Conservation (phyloP, 441 rosid species). For the Monsonia emarginata region DNA sequence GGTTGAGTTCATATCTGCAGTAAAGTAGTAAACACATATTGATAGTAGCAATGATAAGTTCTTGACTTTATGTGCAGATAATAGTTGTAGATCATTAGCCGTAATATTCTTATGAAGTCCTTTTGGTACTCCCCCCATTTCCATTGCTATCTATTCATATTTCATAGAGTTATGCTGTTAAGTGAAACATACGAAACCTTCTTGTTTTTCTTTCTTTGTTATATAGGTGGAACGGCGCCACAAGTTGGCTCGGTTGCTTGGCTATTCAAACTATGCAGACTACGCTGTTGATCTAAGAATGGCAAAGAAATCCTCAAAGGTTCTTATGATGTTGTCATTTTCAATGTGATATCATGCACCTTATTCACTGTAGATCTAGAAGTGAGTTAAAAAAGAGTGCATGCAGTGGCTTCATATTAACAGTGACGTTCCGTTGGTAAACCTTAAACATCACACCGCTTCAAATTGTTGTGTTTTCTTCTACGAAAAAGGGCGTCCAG, state of each 20-base stretch:
- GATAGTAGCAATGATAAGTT: constrained; percentile 5
- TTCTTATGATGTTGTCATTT: constrained; percentile 23
- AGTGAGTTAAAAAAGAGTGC: constrained; percentile 1
- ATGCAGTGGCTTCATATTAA: neutral
- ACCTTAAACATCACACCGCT: neutral
- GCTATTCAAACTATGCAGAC: constrained; percentile 76
- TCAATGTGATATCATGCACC: neutral
- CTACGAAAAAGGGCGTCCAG: neutral
- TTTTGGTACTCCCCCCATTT: neutral
- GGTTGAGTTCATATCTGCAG: neutral
- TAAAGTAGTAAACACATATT: neutral
- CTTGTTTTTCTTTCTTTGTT: constrained; percentile 15
- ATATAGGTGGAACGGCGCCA: constrained; percentile 73
- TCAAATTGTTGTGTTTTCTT: neutral
- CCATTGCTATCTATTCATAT: neutral
- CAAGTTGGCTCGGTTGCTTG: constrained; percentile 71
- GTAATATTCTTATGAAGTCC: constrained; percentile 1
- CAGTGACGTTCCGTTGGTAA: neutral
- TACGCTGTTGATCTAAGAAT: constrained; percentile 68
- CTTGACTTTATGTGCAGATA: neutral
- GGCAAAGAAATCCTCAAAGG: constrained; percentile 82
- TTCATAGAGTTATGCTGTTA: neutral
- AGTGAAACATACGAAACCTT: neutral
- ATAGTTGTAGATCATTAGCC: neutral
- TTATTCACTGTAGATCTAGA: neutral